Evolutionary conservation across 805 yeast genomes (phyloP).

Genomic region (Wickerhamiella sorbophila): DNA sequence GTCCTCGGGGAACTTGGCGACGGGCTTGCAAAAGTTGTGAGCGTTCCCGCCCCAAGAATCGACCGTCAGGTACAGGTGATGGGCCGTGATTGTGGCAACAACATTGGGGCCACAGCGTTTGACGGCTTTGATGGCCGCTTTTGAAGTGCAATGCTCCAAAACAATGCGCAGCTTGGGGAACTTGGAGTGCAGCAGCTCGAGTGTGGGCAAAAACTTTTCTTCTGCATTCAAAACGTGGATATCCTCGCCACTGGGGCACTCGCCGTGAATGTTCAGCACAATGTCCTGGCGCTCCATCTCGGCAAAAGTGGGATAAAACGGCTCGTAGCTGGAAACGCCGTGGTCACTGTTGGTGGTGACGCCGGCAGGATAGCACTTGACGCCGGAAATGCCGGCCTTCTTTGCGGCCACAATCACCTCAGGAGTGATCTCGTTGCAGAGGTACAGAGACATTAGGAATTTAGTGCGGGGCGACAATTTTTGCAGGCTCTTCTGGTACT

Average conservation of each 20-base stretch:
- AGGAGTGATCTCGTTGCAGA: conserved; percentile 69
- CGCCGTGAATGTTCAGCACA: conserved; percentile 88
- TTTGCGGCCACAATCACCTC: conserved; percentile 75
- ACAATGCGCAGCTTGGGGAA: conserved; percentile 81
- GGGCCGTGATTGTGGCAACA: conserved; percentile 92
- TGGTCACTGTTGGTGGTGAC: conserved; percentile 91
- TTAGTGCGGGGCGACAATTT: conserved; percentile 66
- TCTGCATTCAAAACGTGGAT: conserved; percentile 92
- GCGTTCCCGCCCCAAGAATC: conserved; percentile 97
- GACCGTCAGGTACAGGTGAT: conserved; percentile 74
- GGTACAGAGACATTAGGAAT: conserved; percentile 80
- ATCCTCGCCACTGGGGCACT: conserved; percentile 66
- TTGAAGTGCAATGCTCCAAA: conserved; percentile 89
- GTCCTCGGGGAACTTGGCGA: conserved; percentile 84
- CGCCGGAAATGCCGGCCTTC: conserved; percentile 55
- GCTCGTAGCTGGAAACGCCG: conserved; percentile 85
- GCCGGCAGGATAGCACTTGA: conserved; percentile 97
- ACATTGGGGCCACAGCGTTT: conserved; percentile 57
- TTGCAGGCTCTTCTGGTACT: conserved; percentile 53
- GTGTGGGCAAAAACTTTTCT: conserved; percentile 79
- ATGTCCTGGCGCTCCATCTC: conserved; percentile 70
- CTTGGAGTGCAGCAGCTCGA: conserved; percentile 57
- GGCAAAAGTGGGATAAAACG: conserved; percentile 76
- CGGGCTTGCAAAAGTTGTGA: conserved; percentile 92
- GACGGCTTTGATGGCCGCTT: conserved; percentile 71